Evolutionary conservation across 441 rosid genomes (phyloP), one percentile per base, ranked within the genome.

Genomic region (Erodium texanum): DNA sequence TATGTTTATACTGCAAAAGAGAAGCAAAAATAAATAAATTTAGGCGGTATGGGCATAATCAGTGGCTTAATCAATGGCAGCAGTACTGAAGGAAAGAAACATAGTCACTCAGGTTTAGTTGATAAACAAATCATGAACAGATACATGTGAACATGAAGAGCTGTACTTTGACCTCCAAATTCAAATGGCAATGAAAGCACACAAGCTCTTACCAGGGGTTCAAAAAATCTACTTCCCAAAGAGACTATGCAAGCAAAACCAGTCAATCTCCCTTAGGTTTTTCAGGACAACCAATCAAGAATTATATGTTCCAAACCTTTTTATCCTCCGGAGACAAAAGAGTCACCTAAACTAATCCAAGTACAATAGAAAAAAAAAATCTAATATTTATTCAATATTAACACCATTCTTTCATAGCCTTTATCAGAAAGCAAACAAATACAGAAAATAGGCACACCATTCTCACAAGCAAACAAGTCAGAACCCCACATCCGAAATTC

Each of bases 391-490:
- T 10, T 54, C 20, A 54, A 56, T 9, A 56, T 16, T 4, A 56
- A 56, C 22, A 56, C 22, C 62, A 15, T 56, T 56, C 10, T 7
- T 68, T 32, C 56, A 14, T 29, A 29, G 41, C 69, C 36, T 79
- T 74, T 66, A 62, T 54, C 43, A 54, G 48, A 66, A 50, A 72
- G 66, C 24, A 71, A 74, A 68, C 75, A 73, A 18, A 5, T 15
- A 5, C 18, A 12, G 54, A 3, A 45, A 45, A 50, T n/a, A 50
- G 19, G 20, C 7, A 50, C 58, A 50, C 16, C 19, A 50, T n/a
- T 50, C 58, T 50, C 3, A 50, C 20, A 50, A 50, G 7, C 58
- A 50, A n/a, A 50, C 20, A 73, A 23, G 1, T 45, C 12, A 19
- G 22, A 27, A 18, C 7, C 12, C 7, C 19, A 54, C 61, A 67